These are phyloP conservation scores for Scorias spongiosa DNA, from an alignment of 2,329 filamentous ascomycete species.

Conservation along the genomic window DNA sequence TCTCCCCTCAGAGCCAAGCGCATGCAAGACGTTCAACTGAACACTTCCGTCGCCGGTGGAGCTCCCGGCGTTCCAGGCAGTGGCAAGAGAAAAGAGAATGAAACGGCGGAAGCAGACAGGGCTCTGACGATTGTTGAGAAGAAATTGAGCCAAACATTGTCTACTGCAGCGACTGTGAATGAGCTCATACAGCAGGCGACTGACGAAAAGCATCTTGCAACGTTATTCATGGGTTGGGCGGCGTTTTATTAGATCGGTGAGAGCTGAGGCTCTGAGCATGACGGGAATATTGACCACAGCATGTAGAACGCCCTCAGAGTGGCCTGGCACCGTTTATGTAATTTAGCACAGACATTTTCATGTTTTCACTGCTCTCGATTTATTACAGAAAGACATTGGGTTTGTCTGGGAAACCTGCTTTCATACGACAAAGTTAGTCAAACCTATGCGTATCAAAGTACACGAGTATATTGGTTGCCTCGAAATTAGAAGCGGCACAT, in stretches of 20 bases:
- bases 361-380: no score
- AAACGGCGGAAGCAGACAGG: slow-evolving; percentile 70
- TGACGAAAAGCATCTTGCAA: slow-evolving; percentile 80
- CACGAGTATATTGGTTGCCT: no score
- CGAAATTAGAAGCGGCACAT: no score
- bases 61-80: slow-evolving; percentile 18
- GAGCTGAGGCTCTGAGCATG: no score
- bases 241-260: slow-evolving; percentile 7
- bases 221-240: slow-evolving; percentile 48
- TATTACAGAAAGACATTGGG: no score
- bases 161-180: slow-evolving; percentile 88
- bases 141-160: slow-evolving; percentile 87
- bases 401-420: no score
- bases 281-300: slow-evolving; percentile 31
- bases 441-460: no score
- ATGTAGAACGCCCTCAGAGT: slow-evolving; percentile 22
- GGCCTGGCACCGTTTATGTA: background rate
- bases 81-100: slow-evolving; percentile 30
- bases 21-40: slow-evolving; percentile 50
- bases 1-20: slow-evolving; percentile 52
- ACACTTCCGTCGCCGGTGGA: slow-evolving; percentile 26
- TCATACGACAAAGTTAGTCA: no score
- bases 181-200: slow-evolving; percentile 92
- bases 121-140: slow-evolving; percentile 88
- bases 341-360: background rate